Evolutionary conservation across 768 basidiomycete genomes (phyloP).

Genomic region (Hericium rajendrae): DNA sequence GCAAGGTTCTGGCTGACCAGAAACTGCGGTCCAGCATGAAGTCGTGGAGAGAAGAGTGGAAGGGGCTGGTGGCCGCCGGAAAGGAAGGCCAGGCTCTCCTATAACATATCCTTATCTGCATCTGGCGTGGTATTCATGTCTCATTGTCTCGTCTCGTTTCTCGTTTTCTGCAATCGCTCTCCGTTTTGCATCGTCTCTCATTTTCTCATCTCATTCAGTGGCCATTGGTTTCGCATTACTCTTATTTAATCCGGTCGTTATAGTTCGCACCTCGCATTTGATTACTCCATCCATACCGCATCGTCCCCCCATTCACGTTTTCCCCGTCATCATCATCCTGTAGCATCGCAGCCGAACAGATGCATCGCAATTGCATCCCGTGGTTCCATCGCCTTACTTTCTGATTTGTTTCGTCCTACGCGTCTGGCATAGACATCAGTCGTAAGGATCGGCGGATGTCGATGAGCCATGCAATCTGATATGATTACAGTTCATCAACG

Average conservation of each 20-base stretch:
- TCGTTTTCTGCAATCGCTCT: not conserved
- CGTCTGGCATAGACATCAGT: not conserved
- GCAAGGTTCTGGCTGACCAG: slow-evolving; percentile 43
- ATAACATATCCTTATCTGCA: slow-evolving; percentile 22
- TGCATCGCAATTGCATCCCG: not conserved
- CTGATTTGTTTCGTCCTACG: not conserved
- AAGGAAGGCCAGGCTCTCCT: slow-evolving; percentile 52
- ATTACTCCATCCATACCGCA: not conserved
- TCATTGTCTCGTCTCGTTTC: not conserved
- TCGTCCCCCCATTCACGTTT: not conserved
- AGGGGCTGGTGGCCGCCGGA: slow-evolving; percentile 52
- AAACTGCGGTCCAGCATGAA: slow-evolving; percentile 63
- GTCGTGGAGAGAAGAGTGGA: slow-evolving; percentile 78
- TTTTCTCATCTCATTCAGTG: not conserved
- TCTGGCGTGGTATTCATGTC: not conserved
- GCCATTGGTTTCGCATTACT: not conserved
- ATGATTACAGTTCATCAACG: no score
- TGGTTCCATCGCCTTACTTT: no score
- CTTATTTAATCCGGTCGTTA: not conserved
- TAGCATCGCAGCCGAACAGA: not conserved
- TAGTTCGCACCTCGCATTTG: not conserved
- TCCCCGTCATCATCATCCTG: not conserved
- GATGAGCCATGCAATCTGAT: not conserved
- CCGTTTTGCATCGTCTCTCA: not conserved
- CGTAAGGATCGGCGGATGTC: not conserved